Base-by-base conservation (phyloP, 2,329 filamentous ascomycete species). In the Fusarium miscanthi region DNA sequence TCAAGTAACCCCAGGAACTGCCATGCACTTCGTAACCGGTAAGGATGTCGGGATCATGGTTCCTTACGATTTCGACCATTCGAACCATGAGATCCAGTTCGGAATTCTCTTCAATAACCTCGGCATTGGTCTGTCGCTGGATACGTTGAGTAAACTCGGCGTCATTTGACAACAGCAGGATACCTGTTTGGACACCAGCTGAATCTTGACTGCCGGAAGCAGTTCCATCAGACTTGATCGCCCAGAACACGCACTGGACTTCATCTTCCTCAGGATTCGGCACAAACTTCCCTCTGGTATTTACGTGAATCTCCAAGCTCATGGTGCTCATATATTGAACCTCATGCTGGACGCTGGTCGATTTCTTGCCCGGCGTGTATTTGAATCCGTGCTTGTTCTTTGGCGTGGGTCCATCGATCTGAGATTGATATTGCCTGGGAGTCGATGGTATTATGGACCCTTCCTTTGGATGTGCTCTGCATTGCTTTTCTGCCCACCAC, bases 21-120 rank as follows among this genome's bases (percentile, higher is more conserved):
- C 94, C 94, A 78, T 98, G 94, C 1, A 98, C 94, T 81, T 99
- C 96, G 76, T 96, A 99, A 0, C 96, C 96, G 1, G 95, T 96
- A 45, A 99, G 85, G 33, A 99, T 93, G 77, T 99, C 96, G 0
- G 96, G 96, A 79, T 99, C 96, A 76, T 93, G 88, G 6, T 85
- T 85, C 41, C 94, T 90, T 25, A 99, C 95, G 76, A 97, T 91
- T 74, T 96, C 92, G 21, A 97, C 91, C 81, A 98, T 89, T n/a
- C 90, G 89, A 46, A 93, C 92, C 80, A 99, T 90, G 35, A 98
- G 81, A 72, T 97, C 94, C 6, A 97, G 86, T 80, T 99, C 96
- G 0, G 92, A 91, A 14, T 87, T 81, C 81, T 98, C 95, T 68
- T 91, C 88, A 30, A 92, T 86, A 2, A 97, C 87, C 46, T 94